A percentile compares a stretch with the other conserved stretches of the same genome.
Conservation (phyloP, 768 basidiomycete species). For the Crassisporium funariophilum region DNA sequence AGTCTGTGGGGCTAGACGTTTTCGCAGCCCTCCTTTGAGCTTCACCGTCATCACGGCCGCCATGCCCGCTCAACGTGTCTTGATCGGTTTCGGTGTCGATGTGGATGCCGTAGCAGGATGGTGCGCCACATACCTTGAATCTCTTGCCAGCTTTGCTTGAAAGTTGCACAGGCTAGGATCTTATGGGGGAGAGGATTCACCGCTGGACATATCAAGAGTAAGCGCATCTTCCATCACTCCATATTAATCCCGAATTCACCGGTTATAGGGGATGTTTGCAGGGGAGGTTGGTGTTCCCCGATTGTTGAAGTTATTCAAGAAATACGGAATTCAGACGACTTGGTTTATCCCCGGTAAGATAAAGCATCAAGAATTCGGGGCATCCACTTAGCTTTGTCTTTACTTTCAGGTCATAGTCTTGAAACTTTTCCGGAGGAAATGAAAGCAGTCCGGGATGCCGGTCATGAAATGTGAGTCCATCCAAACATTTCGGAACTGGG, state of each 20-base stretch:
- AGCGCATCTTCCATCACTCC: not conserved
- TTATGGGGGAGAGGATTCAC: conserved; percentile 75
- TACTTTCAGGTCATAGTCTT: conserved; percentile 59
- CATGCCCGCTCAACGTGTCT: conserved; percentile 57
- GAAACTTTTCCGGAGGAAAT: conserved; percentile 76
- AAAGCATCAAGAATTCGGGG: too few relatives aligned
- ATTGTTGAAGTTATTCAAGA: conserved; percentile 69
- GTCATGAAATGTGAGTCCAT: conserved; percentile 62
- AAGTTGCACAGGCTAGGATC: conserved; percentile 58
- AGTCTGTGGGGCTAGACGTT: too few relatives aligned
- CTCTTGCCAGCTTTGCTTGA: not conserved
- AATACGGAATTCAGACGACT: conserved; percentile 66
- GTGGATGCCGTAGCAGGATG: conserved; percentile 81
- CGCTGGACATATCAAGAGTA: conserved; percentile 67
- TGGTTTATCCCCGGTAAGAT: conserved; percentile 73
- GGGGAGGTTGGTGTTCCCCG: conserved; percentile 74
- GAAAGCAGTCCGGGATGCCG: conserved; percentile 69
- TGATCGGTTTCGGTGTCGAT: conserved; percentile 69
- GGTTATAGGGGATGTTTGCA: conserved; percentile 61
- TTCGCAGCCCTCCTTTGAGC: too few relatives aligned
- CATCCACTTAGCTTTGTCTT: not conserved
- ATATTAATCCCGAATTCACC: not conserved
- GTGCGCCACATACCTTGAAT: conserved; percentile 31
- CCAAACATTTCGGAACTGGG: not conserved
- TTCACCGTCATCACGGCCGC: too few relatives aligned